Evolutionary conservation across 257 asterid genomes (phyloP).

Genomic region (Mitragyna speciosa): DNA sequence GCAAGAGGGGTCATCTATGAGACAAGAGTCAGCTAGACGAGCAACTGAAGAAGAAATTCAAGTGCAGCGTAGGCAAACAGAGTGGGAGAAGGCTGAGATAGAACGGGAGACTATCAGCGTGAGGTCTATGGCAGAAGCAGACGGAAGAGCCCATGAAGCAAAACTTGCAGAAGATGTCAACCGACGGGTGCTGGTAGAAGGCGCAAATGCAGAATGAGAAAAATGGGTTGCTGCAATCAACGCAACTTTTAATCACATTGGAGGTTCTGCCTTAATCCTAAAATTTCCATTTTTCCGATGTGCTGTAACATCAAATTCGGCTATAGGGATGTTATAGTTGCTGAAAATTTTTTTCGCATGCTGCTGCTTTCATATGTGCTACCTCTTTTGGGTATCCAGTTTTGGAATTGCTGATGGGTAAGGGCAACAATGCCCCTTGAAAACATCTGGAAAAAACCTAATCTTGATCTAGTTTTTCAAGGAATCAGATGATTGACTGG

Average conservation of each 20-base stretch:
- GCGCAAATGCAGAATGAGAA: constrained; percentile 94
- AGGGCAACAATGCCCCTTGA: neutral
- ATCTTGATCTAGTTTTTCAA: neutral
- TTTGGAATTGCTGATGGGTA: neutral
- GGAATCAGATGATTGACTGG: too few species aligned
- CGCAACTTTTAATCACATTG: constrained; percentile 89
- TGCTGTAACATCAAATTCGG: neutral
- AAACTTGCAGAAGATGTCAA: constrained; percentile 92
- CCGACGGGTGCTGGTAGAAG: constrained; percentile 67
- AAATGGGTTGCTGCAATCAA: constrained; percentile 94
- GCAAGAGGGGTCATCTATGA: constrained; percentile 94
- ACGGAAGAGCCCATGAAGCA: constrained; percentile 93
- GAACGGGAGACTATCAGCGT: constrained; percentile 86
- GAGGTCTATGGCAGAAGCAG: constrained; percentile 85
- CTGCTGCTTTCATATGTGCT: neutral
- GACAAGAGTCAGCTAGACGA: constrained; percentile 90
- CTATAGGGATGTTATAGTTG: neutral
- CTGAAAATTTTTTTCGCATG: neutral
- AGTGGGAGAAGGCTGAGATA: constrained; percentile 76
- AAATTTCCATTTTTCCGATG: neutral
- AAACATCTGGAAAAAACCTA: neutral
- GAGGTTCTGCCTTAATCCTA: constrained; percentile 53
- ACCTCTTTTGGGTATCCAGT: neutral
- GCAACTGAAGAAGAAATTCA: constrained; percentile 98
- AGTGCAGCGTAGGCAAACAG: constrained; percentile 89